A percentile compares a stretch with the other conserved stretches of the same genome.
Evolutionary conservation across 78 protist genomes (phyloP).

Genomic region (Chrysochromulina tobinii): DNA sequence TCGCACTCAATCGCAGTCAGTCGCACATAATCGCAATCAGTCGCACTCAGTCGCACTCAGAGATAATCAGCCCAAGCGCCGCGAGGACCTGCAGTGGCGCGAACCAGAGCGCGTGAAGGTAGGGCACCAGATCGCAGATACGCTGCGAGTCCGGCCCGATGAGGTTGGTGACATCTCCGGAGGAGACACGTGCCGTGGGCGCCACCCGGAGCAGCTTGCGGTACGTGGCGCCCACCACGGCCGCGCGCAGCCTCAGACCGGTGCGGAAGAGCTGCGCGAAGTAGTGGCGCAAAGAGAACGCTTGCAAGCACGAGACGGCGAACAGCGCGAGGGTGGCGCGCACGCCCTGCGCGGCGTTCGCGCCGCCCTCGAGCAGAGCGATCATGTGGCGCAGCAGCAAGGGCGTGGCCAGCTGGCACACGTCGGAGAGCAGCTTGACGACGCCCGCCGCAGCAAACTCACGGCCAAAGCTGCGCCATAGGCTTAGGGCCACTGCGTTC

Average conservation of each 20-base stretch:
- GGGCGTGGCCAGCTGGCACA: background rate
- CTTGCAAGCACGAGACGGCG: background rate
- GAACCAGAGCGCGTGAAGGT: slow-evolving; percentile 21
- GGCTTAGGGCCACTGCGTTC: background rate
- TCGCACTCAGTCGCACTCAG: too few relatives aligned
- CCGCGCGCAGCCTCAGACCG: background rate
- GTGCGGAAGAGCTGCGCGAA: background rate
- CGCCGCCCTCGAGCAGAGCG: background rate
- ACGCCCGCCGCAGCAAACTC: background rate
- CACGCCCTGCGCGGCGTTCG: background rate
- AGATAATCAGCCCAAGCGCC: too few relatives aligned
- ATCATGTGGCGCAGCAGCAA: background rate
- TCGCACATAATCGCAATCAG: too few relatives aligned
- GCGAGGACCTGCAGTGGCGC: slow-evolving; percentile 18
- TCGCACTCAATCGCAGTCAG: too few relatives aligned
- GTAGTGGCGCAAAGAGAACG: background rate
- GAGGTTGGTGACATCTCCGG: background rate
- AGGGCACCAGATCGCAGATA: background rate
- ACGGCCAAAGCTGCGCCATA: background rate
- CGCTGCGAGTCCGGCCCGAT: background rate
- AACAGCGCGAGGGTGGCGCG: background rate
- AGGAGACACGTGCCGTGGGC: background rate
- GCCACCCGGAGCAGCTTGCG: slow-evolving; percentile 1
- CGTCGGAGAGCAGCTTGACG: background rate
- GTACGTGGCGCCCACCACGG: background rate